Conservation (phyloP, 2,329 filamentous ascomycete genomes). For the Pseudocercospora crystallina region DNA sequence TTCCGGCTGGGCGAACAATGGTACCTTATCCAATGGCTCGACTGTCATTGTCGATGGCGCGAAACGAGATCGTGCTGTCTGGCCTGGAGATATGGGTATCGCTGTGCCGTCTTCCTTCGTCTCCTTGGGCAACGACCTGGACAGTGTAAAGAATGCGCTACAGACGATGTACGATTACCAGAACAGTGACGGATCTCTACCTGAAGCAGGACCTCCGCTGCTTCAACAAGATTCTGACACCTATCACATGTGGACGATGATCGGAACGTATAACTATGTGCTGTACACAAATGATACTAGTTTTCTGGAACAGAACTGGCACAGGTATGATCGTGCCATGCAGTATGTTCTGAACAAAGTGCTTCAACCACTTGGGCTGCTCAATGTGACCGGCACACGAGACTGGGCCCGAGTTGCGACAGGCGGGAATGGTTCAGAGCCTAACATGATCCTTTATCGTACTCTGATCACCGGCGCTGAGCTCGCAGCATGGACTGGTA, state of each 20-base stretch:
- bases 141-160: slow-evolving; percentile 49
- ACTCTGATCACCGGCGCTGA: slow-evolving; percentile 50
- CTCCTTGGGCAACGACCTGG: slow-evolving; percentile 39
- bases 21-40: slow-evolving; percentile 33
- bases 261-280: slow-evolving; percentile 48
- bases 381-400: slow-evolving; percentile 46
- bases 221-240: slow-evolving; percentile 43
- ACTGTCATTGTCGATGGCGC: slow-evolving; percentile 42
- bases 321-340: slow-evolving; percentile 44
- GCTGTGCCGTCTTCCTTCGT: slow-evolving; percentile 46
- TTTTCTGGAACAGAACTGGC: slow-evolving; percentile 45
- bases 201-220: slow-evolving; percentile 42
- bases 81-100: slow-evolving; percentile 53
- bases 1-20: slow-evolving; percentile 38
- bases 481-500: slow-evolving; percentile 42
- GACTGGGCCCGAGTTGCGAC: slow-evolving; percentile 54
- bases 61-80: slow-evolving; percentile 41
- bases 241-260: slow-evolving; percentile 55
- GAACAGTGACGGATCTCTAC: slow-evolving; percentile 38
- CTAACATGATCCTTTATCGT: slow-evolving; percentile 50
- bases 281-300: slow-evolving; percentile 38
- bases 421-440: slow-evolving; percentile 49
- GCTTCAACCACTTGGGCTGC: slow-evolving; percentile 42
- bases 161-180: slow-evolving; percentile 49
- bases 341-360: slow-evolving; percentile 45